A percentile compares a stretch with the other conserved stretches of the same genome.
Conservation (phyloP, 257 asterid genomes). For the Solanum medicagineum region DNA sequence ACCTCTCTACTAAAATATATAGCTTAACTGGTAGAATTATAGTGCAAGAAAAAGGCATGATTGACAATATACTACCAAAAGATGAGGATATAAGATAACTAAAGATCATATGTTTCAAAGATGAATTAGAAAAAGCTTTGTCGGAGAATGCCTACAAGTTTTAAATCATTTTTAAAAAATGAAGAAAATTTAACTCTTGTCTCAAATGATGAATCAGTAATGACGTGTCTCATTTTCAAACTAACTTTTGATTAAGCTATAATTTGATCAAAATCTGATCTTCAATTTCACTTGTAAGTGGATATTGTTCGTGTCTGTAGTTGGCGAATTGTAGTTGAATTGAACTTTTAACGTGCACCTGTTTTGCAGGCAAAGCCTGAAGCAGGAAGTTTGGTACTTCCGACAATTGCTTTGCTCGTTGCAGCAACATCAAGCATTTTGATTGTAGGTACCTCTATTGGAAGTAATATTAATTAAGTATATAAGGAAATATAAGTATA, state of each 20-base stretch:
- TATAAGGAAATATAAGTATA: no score
- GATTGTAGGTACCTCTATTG: constrained; percentile 68
- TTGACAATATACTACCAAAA: constrained; percentile 1
- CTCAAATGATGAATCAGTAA: no score
- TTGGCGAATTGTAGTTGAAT: not conserved
- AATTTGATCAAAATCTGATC: no score
- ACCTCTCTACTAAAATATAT: no score
- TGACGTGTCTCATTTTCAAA: no score
- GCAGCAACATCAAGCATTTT: constrained; percentile 64
- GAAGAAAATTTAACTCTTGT: no score
- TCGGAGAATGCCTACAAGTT: not conserved
- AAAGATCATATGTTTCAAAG: not conserved
- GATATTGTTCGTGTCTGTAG: not conserved
- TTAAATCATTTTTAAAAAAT: no score
- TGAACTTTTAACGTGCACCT: constrained; percentile 6
- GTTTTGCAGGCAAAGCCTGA: constrained; percentile 67
- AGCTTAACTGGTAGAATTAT: not conserved
- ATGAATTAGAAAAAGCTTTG: not conserved
- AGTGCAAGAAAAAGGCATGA: not conserved
- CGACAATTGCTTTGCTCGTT: constrained; percentile 58
- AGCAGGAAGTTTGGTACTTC: constrained; percentile 45
- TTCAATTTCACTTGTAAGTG: constrained; percentile 48
- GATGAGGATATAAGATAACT: not conserved
- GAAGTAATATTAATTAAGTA: no score
- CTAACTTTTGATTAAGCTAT: no score